phyloP scores from a whole-genome alignment of 1,139 yeast species.

The Diutina sp. region DNA sequence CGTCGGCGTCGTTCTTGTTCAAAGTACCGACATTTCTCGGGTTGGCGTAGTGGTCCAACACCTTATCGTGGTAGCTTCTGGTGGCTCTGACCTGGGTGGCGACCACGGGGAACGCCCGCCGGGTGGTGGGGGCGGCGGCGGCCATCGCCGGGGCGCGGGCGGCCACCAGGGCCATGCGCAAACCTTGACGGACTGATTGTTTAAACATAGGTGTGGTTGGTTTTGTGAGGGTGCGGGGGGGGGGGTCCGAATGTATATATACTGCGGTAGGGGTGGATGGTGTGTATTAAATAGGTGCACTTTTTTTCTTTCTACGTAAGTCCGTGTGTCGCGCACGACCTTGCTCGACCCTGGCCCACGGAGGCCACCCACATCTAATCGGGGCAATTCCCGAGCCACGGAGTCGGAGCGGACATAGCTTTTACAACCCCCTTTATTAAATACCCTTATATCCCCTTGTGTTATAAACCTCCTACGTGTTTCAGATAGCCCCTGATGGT shows the following conservation, averaged over 20 bases:
- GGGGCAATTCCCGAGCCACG: neutral
- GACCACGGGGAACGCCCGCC: neutral
- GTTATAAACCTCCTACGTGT: too few species aligned
- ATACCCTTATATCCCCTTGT: neutral
- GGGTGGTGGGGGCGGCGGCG: neutral
- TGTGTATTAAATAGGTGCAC: neutral
- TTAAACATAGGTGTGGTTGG: neutral
- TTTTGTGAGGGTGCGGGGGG: neutral
- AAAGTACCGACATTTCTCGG: constrained; percentile 94
- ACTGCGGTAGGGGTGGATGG: neutral
- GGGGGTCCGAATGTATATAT: neutral
- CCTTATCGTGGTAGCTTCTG: constrained; percentile 54
- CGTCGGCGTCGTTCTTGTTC: constrained; percentile 62
- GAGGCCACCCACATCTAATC: too few species aligned
- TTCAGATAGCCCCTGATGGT: too few species aligned
- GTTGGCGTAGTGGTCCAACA: constrained; percentile 86
- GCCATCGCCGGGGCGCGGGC: neutral
- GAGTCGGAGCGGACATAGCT: neutral
- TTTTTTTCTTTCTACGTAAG: neutral
- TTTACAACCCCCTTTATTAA: neutral
- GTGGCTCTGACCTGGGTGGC: constrained; percentile 6
- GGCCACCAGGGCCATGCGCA: neutral
- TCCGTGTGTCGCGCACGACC: neutral
- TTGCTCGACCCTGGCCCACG: neutral
- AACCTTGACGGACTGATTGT: neutral